Base-by-base conservation (phyloP, 2,329 filamentous ascomycete species). In the Fusarium nematophilum region DNA sequence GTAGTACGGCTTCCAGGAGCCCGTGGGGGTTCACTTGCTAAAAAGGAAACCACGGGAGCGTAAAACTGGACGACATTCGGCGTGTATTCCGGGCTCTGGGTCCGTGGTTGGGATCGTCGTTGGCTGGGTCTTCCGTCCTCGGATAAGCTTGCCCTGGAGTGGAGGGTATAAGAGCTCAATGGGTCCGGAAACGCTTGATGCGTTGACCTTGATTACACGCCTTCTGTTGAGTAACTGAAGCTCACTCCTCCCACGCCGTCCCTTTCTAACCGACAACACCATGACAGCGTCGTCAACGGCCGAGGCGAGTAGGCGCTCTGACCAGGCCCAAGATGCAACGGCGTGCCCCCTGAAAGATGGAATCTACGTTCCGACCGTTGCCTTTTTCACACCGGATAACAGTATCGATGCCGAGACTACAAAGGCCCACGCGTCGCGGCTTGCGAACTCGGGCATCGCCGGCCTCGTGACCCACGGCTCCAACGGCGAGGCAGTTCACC, bases 401-500 rank as follows among this genome's bases (percentile, higher is more conserved):
- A 79, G 82, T 5, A 72, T 87, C 42, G 85, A 88, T 64, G 51
- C 83, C n/a, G 73, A 77, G 15, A 79, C 82, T 5, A 83, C 81
- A 23, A 74, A 76, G 45, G 75, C 76, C 17, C 81, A 83, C 56
- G 86, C 86, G 23, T 76, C 84, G 17, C 83, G 86, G 44, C 82
- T 91, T 3, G 86, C 85, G 38, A 74, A 83, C 51, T 82, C 86
- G 17, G 88, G 88, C 29, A 81, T 91, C 34, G 81, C 87, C 14
- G 89, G 89, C 36, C 78, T 92, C 45, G 85, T 90, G 15, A 86
- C 86, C 4, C 88, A 90, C 72, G 88, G 89, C 31, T 90, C 86
- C 66, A 92, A 91, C 70, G 90, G 89, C 67, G 90, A 92, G 76
- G 89, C 89, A 0, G 87, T 89, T 3, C 88, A 91, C 69, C 79